These are phyloP conservation scores for Aspergillus sp. DNA, from an alignment of 2,329 filamentous ascomycete genomes.

Conservation along the genomic window DNA sequence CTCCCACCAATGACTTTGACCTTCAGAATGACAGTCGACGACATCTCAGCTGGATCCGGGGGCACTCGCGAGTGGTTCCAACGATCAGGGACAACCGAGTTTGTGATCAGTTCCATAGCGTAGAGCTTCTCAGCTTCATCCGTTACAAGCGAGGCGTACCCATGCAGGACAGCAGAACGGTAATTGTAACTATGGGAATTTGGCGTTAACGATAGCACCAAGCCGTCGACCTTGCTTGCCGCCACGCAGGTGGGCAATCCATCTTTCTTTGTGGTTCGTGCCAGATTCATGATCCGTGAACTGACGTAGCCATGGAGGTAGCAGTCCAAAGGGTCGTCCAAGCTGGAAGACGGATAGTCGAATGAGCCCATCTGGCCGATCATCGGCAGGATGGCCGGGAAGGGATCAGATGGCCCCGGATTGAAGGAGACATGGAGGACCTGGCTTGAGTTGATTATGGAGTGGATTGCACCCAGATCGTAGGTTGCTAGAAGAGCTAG, in stretches of 20 bases:
- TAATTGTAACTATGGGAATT: constrained; percentile 83
- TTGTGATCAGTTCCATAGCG: constrained; percentile 70
- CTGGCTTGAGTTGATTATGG: constrained; percentile 63
- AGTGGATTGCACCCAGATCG: constrained; percentile 63
- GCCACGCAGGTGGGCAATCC: constrained; percentile 65
- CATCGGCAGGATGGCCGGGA: constrained; percentile 74
- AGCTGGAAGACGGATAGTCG: constrained; percentile 50
- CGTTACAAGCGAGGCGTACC: constrained; percentile 60
- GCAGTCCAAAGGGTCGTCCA: constrained; percentile 60
- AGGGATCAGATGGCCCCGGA: constrained; percentile 52
- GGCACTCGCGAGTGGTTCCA: constrained; percentile 64
- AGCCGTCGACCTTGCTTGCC: constrained; percentile 67
- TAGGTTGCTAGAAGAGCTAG: constrained; percentile 51
- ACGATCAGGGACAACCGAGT: constrained; percentile 60
- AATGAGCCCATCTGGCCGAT: constrained; percentile 75
- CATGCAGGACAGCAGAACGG: constrained; percentile 70
- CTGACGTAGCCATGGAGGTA: constrained; percentile 83
- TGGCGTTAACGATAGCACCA: constrained; percentile 70
- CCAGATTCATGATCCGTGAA: constrained; percentile 64
- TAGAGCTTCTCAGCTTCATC: constrained; percentile 63
- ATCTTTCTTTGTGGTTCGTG: constrained; percentile 30
- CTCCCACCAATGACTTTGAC: constrained; percentile 63
- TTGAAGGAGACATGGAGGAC: constrained; percentile 76
- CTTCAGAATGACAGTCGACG: constrained; percentile 62
- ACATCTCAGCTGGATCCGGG: constrained; percentile 65